These are phyloP conservation scores for Hypoxylon perforatum DNA, from an alignment of 495 filamentous ascomycete genomes.

Conservation along the genomic window DNA sequence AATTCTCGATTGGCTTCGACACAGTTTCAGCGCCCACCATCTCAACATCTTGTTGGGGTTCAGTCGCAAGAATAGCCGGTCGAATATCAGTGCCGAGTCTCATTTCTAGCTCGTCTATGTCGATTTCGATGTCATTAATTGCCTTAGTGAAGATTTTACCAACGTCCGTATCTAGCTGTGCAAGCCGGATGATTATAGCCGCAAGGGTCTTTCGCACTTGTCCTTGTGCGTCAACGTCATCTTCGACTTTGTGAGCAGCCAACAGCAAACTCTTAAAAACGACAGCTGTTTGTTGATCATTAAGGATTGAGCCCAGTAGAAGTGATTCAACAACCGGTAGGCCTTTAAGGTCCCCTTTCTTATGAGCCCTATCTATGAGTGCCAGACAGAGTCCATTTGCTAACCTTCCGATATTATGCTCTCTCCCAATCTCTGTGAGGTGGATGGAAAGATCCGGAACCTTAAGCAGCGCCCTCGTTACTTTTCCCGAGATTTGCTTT, in stretches of 20 bases:
- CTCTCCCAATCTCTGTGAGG: constrained; percentile 69
- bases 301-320: constrained; percentile 69
- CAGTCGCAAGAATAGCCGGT: constrained; percentile 49
- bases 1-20: constrained; percentile 28
- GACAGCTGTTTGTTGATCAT: constrained; percentile 67
- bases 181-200: constrained; percentile 70
- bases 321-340: constrained; percentile 69
- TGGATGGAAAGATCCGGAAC: constrained; percentile 66
- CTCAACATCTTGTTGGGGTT: constrained; percentile 60
- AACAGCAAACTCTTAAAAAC: constrained; percentile 72
- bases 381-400: constrained; percentile 77
- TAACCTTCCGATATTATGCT: constrained; percentile 77
- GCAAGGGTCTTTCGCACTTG: constrained; percentile 71
- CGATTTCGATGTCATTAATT: constrained; percentile 69
- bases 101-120: constrained; percentile 75
- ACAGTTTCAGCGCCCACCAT: constrained; percentile 58
- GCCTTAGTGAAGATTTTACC: constrained; percentile 68
- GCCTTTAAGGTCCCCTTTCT: constrained; percentile 66
- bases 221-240: constrained; percentile 56
- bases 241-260: constrained; percentile 64
- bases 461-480: constrained; percentile 75
- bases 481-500: constrained; percentile 74
- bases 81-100: constrained; percentile 74
- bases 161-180: constrained; percentile 60
- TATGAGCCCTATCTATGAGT: constrained; percentile 70